Evolutionary conservation across 441 rosid genomes (phyloP), one percentile per base, ranked within the genome.

Genomic region (Corymbia citriodora): DNA sequence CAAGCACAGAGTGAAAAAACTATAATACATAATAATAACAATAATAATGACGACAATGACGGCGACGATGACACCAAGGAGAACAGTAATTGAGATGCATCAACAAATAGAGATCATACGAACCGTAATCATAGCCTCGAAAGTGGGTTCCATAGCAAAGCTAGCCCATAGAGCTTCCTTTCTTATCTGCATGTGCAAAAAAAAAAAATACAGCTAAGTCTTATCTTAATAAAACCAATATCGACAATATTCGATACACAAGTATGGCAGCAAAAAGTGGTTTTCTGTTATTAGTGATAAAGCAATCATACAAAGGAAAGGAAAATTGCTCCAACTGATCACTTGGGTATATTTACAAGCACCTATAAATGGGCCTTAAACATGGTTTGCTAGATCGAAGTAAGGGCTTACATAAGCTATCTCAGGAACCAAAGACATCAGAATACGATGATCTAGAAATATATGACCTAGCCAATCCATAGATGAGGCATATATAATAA

Each of bases 81-180:
- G n/a, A 79, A 45, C 18, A 79, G 11, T 45, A 45, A 79, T 45
- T 23, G 29, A 79, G 85, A 45, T 79, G 85, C 13, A 79, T 79
- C n/a, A 13, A 79, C 52, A 79, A 45, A 79, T 23, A 7, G 85
- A 36, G 52, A 36, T 59, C 4, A 68, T 31, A 52, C 88, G 92
- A 86, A 98, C 99, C 25, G 99, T 93, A 92, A 72, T 96, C 97
- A 98, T 94, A 72, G 98, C 98, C 93, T 98, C 99, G 89, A 53
- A 95, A 91, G 93, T 94, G 54, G 99, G 99, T 74, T 94, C 95
- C 99, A 98, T 94, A 4, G 99, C 98, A 95, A 93, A 96, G 94
- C 98, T 95, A 90, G 99, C 96, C 99, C 99, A 97, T 61, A 97
- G 93, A 49, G 99, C 99, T 93, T 96, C 99, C 93, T 98, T 97